phyloP scores from a whole-genome alignment of 225 moss, liverwort and hornwort genomes.

The Pseudisothecium myosuroides region DNA sequence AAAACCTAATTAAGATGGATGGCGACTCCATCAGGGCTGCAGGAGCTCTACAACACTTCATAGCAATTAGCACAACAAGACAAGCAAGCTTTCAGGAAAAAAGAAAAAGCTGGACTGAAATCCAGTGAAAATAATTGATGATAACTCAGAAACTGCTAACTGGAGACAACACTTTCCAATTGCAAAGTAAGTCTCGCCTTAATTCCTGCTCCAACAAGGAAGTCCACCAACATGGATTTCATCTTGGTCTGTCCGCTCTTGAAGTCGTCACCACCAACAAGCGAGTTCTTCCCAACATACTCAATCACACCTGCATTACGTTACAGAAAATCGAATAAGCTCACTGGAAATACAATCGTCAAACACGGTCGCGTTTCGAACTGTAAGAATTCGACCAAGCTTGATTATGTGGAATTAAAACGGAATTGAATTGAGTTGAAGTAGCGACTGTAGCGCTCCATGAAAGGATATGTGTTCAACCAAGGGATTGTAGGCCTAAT shows the following conservation, averaged over 20 bases:
- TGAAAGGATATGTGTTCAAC: not conserved
- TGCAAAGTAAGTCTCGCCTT: constrained; percentile 30
- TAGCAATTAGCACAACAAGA: not conserved
- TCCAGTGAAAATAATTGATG: not conserved
- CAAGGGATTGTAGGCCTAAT: not conserved
- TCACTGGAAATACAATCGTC: not conserved
- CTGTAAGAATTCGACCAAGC: not conserved
- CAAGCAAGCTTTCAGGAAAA: not conserved
- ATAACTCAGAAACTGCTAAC: not conserved
- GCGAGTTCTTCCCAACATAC: constrained; percentile 63
- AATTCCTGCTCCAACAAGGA: constrained; percentile 90
- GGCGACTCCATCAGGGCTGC: not conserved
- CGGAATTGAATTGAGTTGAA: not conserved
- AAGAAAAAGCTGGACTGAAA: not conserved
- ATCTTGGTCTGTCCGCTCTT: constrained; percentile 99
- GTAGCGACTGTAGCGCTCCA: not conserved
- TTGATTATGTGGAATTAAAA: not conserved
- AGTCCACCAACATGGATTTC: constrained; percentile 96
- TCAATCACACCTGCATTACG: constrained; percentile 66
- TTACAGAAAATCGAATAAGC: not conserved
- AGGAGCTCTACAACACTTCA: not conserved
- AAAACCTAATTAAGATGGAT: not conserved
- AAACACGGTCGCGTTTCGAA: not conserved
- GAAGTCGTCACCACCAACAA: constrained; percentile 92
- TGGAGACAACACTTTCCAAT: not conserved